Conservation (phyloP, 2,329 filamentous ascomycete species). For the Gyromitra esculenta region DNA sequence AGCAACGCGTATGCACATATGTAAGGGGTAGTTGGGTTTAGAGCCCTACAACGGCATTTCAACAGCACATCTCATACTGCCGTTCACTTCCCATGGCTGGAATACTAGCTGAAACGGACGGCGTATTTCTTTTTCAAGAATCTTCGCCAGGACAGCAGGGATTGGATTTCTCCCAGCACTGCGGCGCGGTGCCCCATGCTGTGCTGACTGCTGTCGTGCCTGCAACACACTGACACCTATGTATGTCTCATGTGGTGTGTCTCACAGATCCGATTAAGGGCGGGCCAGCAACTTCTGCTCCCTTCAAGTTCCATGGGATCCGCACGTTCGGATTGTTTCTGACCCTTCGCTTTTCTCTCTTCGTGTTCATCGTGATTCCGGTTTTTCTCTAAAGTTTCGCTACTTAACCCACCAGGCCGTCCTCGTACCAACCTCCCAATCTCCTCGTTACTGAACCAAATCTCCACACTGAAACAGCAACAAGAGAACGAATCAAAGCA, state of each 20-base stretch:
- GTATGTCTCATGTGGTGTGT: slow-evolving; percentile 26
- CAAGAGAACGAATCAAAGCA: neutral
- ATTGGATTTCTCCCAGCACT: slow-evolving; percentile 16
- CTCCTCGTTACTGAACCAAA: slow-evolving; percentile 4
- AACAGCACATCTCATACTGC: slow-evolving; percentile 29
- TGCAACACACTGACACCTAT: slow-evolving; percentile 20
- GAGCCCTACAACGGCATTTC: neutral
- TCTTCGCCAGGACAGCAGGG: slow-evolving; percentile 28
- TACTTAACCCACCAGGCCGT: neutral
- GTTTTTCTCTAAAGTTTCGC: slow-evolving; percentile 1
- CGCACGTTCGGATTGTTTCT: slow-evolving; percentile 32
- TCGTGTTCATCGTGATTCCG: slow-evolving; percentile 3
- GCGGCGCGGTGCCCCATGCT: slow-evolving; percentile 38
- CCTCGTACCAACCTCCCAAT: neutral
- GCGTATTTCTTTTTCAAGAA: slow-evolving; percentile 28
- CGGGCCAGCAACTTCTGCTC: neutral
- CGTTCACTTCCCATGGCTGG: slow-evolving; percentile 2
- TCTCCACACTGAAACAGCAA: neutral
- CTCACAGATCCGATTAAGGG: slow-evolving; percentile 1
- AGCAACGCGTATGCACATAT: neutral
- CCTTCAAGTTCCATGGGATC: slow-evolving; percentile 23
- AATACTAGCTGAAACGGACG: slow-evolving; percentile 24
- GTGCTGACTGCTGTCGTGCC: slow-evolving; percentile 29
- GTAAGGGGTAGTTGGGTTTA: neutral
- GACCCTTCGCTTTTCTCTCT: slow-evolving; percentile 4